These are phyloP conservation scores for Aspergillus eucalypticola DNA, from an alignment of 2,329 filamentous ascomycete species.

Conservation along the genomic window DNA sequence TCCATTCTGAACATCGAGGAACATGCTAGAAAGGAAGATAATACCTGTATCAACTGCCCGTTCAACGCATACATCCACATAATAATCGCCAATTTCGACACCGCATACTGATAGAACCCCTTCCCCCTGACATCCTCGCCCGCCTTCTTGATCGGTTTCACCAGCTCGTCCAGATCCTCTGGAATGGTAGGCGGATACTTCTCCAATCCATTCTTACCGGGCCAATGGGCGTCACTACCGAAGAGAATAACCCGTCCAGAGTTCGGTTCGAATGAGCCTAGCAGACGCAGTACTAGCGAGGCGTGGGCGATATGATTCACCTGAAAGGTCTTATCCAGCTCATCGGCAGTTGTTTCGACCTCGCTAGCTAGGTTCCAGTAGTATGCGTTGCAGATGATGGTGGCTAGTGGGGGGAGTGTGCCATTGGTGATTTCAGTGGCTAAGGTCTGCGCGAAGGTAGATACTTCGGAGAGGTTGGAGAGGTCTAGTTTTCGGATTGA, in stretches of 20 bases:
- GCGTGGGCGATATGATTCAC: conserved; percentile 10
- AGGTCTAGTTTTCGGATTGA: conserved; percentile 7
- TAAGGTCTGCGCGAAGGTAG: not conserved
- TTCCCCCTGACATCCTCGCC: not conserved
- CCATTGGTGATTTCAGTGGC: conserved; percentile 6
- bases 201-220: conserved; percentile 1
- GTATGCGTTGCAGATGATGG: conserved; percentile 14
- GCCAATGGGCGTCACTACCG: conserved; percentile 6
- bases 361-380: conserved; percentile 7
- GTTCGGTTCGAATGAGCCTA: not conserved
- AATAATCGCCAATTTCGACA: conserved; percentile 8
- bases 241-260: not conserved
- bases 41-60: conserved; percentile 2
- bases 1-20: no score
- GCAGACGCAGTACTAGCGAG: conserved; percentile 7
- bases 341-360: conserved; percentile 1
- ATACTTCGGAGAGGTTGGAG: not conserved
- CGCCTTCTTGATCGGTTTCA: not conserved
- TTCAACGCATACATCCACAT: conserved; percentile 18
- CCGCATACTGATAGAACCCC: conserved; percentile 11
- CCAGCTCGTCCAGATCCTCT: conserved; percentile 3
- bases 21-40: no score
- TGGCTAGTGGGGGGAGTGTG: conserved; percentile 3
- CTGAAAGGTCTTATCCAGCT: conserved; percentile 8
- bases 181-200: conserved; percentile 10